phyloP scores from a whole-genome alignment of 1,284 basidiomycete genomes.

The Papiliotrema flavescens region DNA sequence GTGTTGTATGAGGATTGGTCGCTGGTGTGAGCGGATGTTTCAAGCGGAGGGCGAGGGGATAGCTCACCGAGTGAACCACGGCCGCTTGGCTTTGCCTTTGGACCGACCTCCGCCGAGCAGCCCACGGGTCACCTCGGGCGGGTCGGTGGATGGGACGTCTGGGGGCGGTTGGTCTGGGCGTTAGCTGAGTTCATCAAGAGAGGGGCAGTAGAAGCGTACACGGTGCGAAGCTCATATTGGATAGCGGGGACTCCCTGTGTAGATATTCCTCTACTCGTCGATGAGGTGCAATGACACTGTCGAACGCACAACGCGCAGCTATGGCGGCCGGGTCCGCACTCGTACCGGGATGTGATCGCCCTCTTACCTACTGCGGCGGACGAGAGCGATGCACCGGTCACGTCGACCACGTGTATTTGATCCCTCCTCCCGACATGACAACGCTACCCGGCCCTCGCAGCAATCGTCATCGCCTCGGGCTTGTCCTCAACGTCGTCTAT shows the following conservation, averaged over 20 bases:
- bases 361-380: too few relatives aligned
- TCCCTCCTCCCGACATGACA: too few relatives aligned
- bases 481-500: neutral
- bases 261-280: too few relatives aligned
- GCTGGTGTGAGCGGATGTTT: constrained; percentile 14
- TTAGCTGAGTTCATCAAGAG: neutral
- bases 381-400: too few relatives aligned
- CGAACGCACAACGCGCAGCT: too few relatives aligned
- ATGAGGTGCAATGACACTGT: too few relatives aligned
- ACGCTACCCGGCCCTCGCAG: too few relatives aligned
- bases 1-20: constrained; percentile 40
- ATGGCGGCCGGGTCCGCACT: too few relatives aligned
- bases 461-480: neutral
- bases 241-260: neutral
- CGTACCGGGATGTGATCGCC: too few relatives aligned
- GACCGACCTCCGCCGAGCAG: constrained; percentile 16
- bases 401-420: too few relatives aligned
- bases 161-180: constrained; percentile 47
- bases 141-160: constrained; percentile 39
- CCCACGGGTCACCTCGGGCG: constrained; percentile 23
- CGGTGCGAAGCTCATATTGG: constrained; percentile 29
- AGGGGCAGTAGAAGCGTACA: constrained; percentile 16
- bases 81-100: constrained; percentile 49
- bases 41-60: neutral
- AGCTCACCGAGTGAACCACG: constrained; percentile 59